These are phyloP conservation scores for Candida succiphila DNA, from an alignment of 805 yeast genomes.

Conservation along the genomic window DNA sequence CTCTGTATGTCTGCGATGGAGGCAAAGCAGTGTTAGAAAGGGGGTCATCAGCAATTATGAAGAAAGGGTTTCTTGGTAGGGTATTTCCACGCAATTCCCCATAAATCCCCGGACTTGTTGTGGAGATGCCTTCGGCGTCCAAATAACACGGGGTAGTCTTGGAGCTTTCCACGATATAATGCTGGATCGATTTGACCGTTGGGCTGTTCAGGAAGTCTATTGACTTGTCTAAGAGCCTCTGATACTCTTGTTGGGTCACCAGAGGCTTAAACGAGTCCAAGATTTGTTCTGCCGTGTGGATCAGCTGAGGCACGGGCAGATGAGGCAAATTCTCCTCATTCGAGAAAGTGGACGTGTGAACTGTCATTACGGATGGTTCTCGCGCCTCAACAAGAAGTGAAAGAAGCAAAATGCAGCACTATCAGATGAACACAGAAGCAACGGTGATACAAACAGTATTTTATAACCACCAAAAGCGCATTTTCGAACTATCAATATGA, in stretches of 20 bases:
- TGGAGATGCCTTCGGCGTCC: constrained; percentile 33
- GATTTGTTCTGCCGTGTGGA: constrained; percentile 40
- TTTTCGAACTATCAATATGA: too few relatives aligned
- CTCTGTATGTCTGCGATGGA: constrained; percentile 58
- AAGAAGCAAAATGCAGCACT: too few relatives aligned
- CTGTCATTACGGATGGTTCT: too few relatives aligned
- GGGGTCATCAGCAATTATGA: constrained; percentile 69
- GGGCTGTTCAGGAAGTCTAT: constrained; percentile 33
- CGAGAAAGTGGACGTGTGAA: constrained; percentile 22
- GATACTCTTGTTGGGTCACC: constrained; percentile 40
- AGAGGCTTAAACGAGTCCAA: constrained; percentile 52
- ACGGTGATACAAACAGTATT: too few relatives aligned
- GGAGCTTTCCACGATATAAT: constrained; percentile 40
- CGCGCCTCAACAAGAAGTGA: too few relatives aligned
- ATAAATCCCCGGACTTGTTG: constrained; percentile 49
- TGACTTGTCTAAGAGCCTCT: constrained; percentile 32
- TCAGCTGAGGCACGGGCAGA: constrained; percentile 53
- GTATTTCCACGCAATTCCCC: constrained; percentile 58
- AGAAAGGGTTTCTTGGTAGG: constrained; percentile 69
- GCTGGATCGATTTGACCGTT: constrained; percentile 37
- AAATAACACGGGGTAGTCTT: constrained; percentile 38
- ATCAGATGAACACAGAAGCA: too few relatives aligned
- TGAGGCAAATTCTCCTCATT: constrained; percentile 38
- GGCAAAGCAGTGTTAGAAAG: constrained; percentile 39
- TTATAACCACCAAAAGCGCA: too few relatives aligned